Evolutionary conservation across 306 rosid genomes (phyloP), one percentile per base, ranked within the genome.

Genomic region (Inga oerstediana): DNA sequence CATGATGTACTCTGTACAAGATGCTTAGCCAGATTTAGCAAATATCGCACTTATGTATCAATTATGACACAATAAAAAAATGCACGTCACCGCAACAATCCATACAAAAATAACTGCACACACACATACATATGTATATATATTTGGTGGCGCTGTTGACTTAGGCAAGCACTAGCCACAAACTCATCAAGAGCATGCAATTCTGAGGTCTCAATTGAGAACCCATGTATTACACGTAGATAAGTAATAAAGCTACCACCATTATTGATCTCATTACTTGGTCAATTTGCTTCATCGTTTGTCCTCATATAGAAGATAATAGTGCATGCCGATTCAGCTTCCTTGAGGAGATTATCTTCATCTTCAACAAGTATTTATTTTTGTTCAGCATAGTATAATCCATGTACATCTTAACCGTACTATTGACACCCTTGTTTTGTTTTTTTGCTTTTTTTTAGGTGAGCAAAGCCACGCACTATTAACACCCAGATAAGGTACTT

Each of bases 11-110:
- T 76, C 67, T 32, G 81, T 74, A 10, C 30, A 10, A 59, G 41
- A 70, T 59, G 59, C 74, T 65, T 77, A 46, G 49, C 85, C 79
- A 67, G 16, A 78, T 74, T 35, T 68, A 17, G 87, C 83, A 65
- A 75, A 76, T 64, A 66, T 72, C 68, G 75, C 72, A 19, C 58
- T 56, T 27, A 10, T 22, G 17, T 32, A 65, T 49, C 78, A 81
- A 79, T 79, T 58, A 70, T 81, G 64, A 71, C 43, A 64, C 34
- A 16, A 67, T 5, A 75, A 37, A 59, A 54, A 44, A 46, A 75
- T 80, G 54, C 46, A 24, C 20, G 34, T 8, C 75, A 62, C 45
- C 44, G 34, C n/a, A 34, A 79, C 65, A 54, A 39, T 62, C 72
- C 52, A 43, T 54, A 65, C 72, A 54, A 32, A 46, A 51, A 11